Conservation (phyloP, 768 basidiomycete species). For the Suillus sp. region DNA sequence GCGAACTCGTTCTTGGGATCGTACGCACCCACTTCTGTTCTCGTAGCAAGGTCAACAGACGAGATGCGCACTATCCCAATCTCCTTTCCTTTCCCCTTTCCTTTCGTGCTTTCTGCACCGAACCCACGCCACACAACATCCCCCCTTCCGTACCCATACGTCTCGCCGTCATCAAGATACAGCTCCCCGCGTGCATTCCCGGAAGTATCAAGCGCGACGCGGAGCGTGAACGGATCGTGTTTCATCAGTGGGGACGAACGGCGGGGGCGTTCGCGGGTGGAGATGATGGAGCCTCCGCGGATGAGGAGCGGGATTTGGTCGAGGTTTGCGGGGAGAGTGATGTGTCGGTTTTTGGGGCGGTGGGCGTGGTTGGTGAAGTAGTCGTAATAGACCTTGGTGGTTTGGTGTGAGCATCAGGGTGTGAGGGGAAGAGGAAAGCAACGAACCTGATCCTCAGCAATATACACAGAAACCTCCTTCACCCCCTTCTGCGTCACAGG, state of each 20-base stretch:
- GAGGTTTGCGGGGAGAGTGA: constrained; percentile 81
- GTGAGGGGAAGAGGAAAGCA: background rate
- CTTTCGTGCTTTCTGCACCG: constrained; percentile 48
- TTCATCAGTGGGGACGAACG: constrained; percentile 60
- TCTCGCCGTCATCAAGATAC: constrained; percentile 93
- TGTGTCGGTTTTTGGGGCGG: constrained; percentile 43
- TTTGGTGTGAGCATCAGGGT: background rate
- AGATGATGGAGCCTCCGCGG: constrained; percentile 87
- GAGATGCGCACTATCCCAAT: constrained; percentile 46
- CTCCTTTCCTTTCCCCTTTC: constrained; percentile 21
- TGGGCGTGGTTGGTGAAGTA: background rate
- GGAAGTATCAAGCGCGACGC: constrained; percentile 64
- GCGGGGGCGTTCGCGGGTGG: constrained; percentile 85
- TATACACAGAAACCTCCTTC: constrained; percentile 72
- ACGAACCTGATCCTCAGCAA: constrained; percentile 80
- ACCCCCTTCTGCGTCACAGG: constrained; percentile 80
- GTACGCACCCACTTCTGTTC: constrained; percentile 47
- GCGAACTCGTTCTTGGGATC: constrained; percentile 62
- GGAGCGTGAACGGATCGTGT: background rate
- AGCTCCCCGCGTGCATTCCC: constrained; percentile 75
- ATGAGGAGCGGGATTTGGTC: constrained; percentile 82
- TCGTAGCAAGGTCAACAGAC: constrained; percentile 52
- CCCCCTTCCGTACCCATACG: constrained; percentile 68
- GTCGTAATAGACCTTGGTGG: constrained; percentile 82
- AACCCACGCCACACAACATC: constrained; percentile 86